Evolutionary conservation across 768 basidiomycete species (phyloP), one percentile per base, ranked within the genome.

Genomic region (Leucocoprinus sp.): DNA sequence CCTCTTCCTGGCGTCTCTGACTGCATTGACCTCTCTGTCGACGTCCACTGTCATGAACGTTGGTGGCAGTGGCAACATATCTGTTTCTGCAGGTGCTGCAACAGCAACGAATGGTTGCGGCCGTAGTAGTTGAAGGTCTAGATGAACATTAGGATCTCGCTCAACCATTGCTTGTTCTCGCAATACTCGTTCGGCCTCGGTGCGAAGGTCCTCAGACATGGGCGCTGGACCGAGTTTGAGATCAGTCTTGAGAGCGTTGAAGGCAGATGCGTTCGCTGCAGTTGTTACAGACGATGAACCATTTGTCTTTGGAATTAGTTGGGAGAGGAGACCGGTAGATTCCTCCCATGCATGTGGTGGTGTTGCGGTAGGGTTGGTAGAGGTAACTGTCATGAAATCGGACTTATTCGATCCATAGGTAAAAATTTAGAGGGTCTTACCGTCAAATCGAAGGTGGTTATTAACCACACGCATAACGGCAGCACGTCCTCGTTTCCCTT

Each of bases 401-500:
- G 28, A 21, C 11, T 22, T 9, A n/a, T 46, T 27, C 11, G 36
- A 47, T 21, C 48, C 22, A 36, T 46, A 14, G 11, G 8, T 11
- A 31, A 31, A 37, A 44, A 23, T 27, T 41, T 49, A 17, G 44
- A 45, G 43, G 37, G 15, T 56, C 60, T 68, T 65, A 93, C 93
- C 89, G 55, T 93, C 85, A 52, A 98, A 89, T 31, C 81, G 79
- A 27, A 99, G 71, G 58, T 93, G 84, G 60, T 92, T 93, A 60
- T 96, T 96, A 18, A 99, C 84, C 28, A 98, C 91, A 34, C 84
- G 80, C 79, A 97, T 84, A 35, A 98, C 84, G 8, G 90, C 78
- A 42, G 91, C 83, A 54, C 96, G 74, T 4, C 92, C 91, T 50
- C 93, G 70, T 56, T 84, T 82, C 15, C 89, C 91, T 46, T 76